phyloP scores from a whole-genome alignment of 176 grass and related monocot genomes.

The Oryza nivara region DNA sequence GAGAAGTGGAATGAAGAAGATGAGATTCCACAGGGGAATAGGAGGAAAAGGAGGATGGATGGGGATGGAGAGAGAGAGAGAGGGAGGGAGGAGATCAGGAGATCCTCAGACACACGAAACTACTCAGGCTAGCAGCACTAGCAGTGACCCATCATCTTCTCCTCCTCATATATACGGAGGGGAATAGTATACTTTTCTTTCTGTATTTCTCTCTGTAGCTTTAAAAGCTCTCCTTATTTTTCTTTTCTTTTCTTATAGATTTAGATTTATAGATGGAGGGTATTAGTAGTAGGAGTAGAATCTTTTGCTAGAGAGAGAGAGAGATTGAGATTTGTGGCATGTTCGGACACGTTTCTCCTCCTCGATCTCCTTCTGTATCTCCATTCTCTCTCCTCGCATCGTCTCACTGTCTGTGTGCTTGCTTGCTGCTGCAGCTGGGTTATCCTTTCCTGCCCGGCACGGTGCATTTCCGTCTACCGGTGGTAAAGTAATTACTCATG shows the following conservation, averaged over 20 bases:
- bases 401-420: background rate
- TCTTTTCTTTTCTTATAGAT: background rate
- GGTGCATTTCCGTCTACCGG: too few relatives aligned
- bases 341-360: slow-evolving; percentile 36
- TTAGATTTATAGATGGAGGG: background rate
- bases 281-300: slow-evolving; percentile 1
- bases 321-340: slow-evolving; percentile 41
- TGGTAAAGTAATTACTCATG: too few relatives aligned
- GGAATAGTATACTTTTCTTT: too few relatives aligned
- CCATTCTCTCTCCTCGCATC: background rate
- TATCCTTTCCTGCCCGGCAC: too few relatives aligned
- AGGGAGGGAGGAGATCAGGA: slow-evolving; percentile 32
- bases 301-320: background rate
- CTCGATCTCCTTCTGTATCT: too few relatives aligned
- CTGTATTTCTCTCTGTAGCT: too few relatives aligned
- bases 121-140: background rate
- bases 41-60: too few relatives aligned
- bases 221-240: background rate
- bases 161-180: background rate
- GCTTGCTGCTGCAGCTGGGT: background rate
- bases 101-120: slow-evolving; percentile 62
- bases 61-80: background rate
- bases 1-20: too few relatives aligned
- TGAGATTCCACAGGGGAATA: background rate
- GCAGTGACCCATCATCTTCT: background rate